phyloP scores from a whole-genome alignment of 345 rosid genomes.

The Schrenkiella parvula region DNA sequence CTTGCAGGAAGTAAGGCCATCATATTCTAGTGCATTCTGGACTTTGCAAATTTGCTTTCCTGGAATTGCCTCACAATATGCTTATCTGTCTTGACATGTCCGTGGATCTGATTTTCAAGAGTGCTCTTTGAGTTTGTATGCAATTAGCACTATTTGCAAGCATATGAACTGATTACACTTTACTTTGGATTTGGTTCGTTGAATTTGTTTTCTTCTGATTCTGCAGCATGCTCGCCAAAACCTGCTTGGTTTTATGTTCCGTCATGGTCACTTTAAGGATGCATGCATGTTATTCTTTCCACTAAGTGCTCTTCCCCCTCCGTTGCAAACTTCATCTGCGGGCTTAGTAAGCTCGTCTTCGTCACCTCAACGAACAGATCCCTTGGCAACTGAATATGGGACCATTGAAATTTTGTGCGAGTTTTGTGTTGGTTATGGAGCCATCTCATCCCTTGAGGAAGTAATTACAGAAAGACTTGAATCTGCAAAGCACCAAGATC shows the following conservation, averaged over 20 bases:
- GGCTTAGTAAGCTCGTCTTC: conserved; percentile 61
- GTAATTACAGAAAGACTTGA: conserved; percentile 63
- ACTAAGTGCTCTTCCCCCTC: conserved; percentile 58
- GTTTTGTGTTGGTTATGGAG: conserved; percentile 72
- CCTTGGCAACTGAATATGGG: conserved; percentile 88
- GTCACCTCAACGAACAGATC: conserved; percentile 89
- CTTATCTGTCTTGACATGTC: not conserved
- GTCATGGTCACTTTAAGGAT: conserved; percentile 78
- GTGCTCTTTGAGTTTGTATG: conserved; percentile 3
- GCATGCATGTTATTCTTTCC: conserved; percentile 91
- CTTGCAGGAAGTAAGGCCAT: conserved; percentile 74
- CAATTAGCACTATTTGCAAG: conserved; percentile 10
- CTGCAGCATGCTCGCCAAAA: conserved; percentile 89
- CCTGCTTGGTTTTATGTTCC: conserved; percentile 81
- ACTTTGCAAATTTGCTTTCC: conserved; percentile 4
- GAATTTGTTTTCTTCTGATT: conserved; percentile 16
- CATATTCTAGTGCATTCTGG: conserved; percentile 5
- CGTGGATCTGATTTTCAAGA: not conserved
- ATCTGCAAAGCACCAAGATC: conserved; percentile 56
- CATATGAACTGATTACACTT: not conserved
- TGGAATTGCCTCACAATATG: conserved; percentile 2
- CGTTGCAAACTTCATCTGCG: conserved; percentile 60
- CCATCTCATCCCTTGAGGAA: conserved; percentile 78
- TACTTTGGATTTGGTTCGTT: not conserved
- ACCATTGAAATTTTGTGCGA: conserved; percentile 87